Conservation (phyloP, 2,329 filamentous ascomycete genomes). For the Pseudogymnoascus sp. region DNA sequence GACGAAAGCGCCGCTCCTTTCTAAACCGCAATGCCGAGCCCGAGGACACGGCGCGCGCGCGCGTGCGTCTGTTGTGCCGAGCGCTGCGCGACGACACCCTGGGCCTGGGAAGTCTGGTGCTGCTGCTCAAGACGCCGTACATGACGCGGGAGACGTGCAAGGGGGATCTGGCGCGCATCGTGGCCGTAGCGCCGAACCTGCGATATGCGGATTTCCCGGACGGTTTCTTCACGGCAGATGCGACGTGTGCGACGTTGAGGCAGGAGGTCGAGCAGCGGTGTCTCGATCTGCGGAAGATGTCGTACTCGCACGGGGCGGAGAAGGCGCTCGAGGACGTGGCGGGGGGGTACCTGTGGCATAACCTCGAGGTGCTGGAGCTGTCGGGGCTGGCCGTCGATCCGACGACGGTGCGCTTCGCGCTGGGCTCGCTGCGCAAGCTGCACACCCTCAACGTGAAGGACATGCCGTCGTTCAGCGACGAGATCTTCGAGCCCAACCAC, state of each 20-base stretch:
- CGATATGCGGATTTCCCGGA: constrained; percentile 86
- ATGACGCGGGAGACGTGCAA: constrained; percentile 85
- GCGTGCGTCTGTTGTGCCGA: constrained; percentile 70
- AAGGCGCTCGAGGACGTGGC: constrained; percentile 63
- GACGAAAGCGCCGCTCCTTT: constrained; percentile 63
- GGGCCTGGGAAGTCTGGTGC: constrained; percentile 58
- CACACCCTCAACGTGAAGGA: constrained; percentile 67
- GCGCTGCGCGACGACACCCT: constrained; percentile 68
- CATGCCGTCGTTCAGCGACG: constrained; percentile 63
- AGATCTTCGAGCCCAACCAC: constrained; percentile 59
- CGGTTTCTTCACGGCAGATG: constrained; percentile 76
- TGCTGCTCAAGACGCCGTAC: constrained; percentile 82
- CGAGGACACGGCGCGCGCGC: constrained; percentile 67
- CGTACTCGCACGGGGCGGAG: constrained; percentile 71
- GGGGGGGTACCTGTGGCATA: constrained; percentile 56
- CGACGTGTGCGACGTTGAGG: constrained; percentile 63
- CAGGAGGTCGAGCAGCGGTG: constrained; percentile 80
- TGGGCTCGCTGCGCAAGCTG: constrained; percentile 58
- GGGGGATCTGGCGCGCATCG: constrained; percentile 72
- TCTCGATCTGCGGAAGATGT: constrained; percentile 80
- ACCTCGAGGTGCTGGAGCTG: constrained; percentile 66
- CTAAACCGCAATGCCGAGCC: constrained; percentile 71
- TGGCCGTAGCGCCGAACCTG: constrained; percentile 76
- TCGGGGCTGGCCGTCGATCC: constrained; percentile 61
- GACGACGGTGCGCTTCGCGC: constrained; percentile 58